These are phyloP conservation scores for Ceratobasidium sp. DNA, from an alignment of 1,284 basidiomycete genomes.

Conservation along the genomic window DNA sequence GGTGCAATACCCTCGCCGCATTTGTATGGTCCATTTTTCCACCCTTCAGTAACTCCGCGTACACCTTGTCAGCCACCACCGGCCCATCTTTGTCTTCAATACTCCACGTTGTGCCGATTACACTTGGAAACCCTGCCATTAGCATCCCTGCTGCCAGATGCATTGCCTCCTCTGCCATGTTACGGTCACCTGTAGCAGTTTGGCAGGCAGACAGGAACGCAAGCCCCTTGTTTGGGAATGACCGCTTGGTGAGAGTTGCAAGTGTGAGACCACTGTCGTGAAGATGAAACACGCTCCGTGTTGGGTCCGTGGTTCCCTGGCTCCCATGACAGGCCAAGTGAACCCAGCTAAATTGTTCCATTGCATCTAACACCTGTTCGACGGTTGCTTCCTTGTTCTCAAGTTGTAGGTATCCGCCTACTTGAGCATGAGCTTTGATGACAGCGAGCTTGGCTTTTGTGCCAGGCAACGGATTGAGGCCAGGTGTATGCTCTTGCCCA, in stretches of 20 bases:
- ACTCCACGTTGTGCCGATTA: constrained; percentile 1
- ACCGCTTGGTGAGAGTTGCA: not conserved
- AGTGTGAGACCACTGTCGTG: not conserved
- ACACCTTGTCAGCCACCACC: not conserved
- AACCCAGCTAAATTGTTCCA: not conserved
- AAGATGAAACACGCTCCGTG: not conserved
- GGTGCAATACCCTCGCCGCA: not conserved
- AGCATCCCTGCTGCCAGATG: constrained; percentile 35
- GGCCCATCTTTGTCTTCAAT: not conserved
- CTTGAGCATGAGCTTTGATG: not conserved
- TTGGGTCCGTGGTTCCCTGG: not conserved
- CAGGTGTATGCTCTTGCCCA: not conserved
- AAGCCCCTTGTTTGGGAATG: not conserved
- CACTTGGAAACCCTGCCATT: constrained; percentile 26
- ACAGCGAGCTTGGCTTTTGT: not conserved
- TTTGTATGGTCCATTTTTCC: not conserved
- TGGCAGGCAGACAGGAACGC: not conserved
- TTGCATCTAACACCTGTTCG: not conserved
- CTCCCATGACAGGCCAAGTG: not conserved
- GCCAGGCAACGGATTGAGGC: not conserved
- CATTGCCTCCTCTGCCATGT: constrained; percentile 35
- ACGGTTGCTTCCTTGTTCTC: not conserved
- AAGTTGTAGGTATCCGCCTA: not conserved
- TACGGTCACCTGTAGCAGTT: constrained; percentile 19
- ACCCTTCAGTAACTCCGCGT: not conserved